Evolutionary conservation across 1,284 basidiomycete genomes (phyloP), one percentile per base, ranked within the genome.

Genomic region (Schizophyllum amplum): DNA sequence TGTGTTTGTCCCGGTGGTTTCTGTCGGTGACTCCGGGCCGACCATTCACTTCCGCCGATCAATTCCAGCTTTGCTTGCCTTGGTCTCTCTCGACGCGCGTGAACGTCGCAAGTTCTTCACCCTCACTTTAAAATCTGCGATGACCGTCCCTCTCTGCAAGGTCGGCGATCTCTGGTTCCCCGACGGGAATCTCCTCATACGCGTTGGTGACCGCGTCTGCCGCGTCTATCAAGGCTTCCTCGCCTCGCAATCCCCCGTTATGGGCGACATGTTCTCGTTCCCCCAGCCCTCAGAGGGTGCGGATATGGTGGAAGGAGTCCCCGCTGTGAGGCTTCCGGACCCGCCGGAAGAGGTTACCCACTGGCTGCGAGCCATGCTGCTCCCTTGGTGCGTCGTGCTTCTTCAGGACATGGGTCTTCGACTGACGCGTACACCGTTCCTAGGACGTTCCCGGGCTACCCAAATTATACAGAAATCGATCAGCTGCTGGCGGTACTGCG

Each of bases 111-210:
- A n/a, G n/a, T n/a, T n/a, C n/a, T n/a, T n/a, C n/a, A n/a, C n/a
- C n/a, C n/a, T n/a, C n/a, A n/a, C n/a, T n/a, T n/a, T n/a, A n/a
- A n/a, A n/a, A n/a, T n/a, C n/a, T n/a, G n/a, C n/a, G n/a, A n/a
- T n/a, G n/a, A n/a, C n/a, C n/a, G n/a, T n/a, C n/a, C n/a, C n/a
- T n/a, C n/a, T n/a, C n/a, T n/a, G n/a, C n/a, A 50, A 20, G 48
- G 48, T 50, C 48, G 48, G 22, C 11, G 64, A 64, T 27, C 59
- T 65, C 11, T 66, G 62, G 63, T 65, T 63, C 59, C 56, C 61
- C 11, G 65, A 67, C 48, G 67, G 66, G 24, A 65, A 64, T 53
- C 55, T 68, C 33, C 59, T 69, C 33, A 60, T 69, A 24, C 55
- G 66, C 25, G 62, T 64, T 1, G 64, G 61, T 51, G 56, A 53